Base-by-base conservation (phyloP, 805 yeast species). In the Millerago galiae region DNA sequence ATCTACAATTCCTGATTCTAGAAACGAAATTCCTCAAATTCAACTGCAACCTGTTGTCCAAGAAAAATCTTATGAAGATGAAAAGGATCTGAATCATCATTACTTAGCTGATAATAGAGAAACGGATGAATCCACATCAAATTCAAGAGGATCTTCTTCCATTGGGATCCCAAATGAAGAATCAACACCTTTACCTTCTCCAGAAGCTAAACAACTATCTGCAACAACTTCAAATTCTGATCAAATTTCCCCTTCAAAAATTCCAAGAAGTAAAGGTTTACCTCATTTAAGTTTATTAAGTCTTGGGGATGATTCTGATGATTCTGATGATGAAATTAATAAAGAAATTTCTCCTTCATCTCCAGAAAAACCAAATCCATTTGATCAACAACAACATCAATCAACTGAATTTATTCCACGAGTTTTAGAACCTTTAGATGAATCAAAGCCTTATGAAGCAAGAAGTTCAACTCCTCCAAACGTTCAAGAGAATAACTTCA, bases 221-320 rank as follows among this genome's bases (percentile, higher is more conserved):
- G 12, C 32, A 30, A 16, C 7, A 11, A 30, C 21, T 8, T 14
- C 28, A 21, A 21, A 17, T 11, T 12, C 11, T 21, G 18, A 26
- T 27, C 16, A 29, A 11, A 6, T 15, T n/a, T 49, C 59, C 1
- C 60, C 59, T 16, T 53, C 58, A 3, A 56, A 49, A 32, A 29
- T 53, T 13, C 53, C 58, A 15, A 45, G 59, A 39, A 51, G 45
- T n/a, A 49, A 47, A 31, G 59, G 45, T 10, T 37, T 55, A 3
- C 60, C 61, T 15, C 56, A 52, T 34, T 38, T 57, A 25, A 54
- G 53, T 42, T 26, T 55, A 5, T 27, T 55, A 41, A 55, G 49
- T 21, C 37, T 56, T 35, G 42, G 56, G 24, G 58, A 50, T 29
- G 56, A 54, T 27, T 54, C 51, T 10, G 42, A 44, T 25, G 50